Evolutionary conservation across 2,329 filamentous ascomycete species (phyloP).

Genomic region (Tolypocladium amazonense): DNA sequence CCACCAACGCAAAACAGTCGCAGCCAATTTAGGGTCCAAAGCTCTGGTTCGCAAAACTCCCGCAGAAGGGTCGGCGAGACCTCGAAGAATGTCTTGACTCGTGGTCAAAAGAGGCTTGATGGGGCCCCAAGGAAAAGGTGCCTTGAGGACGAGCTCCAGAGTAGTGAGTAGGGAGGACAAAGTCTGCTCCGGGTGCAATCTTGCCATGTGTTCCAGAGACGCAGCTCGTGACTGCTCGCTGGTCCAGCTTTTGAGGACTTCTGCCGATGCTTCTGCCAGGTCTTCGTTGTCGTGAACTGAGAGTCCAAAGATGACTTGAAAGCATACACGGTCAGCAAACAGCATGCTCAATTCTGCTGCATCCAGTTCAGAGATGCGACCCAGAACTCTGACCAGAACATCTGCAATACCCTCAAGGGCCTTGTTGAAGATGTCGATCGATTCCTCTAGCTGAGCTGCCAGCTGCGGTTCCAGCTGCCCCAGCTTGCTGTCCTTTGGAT

Average conservation of each 20-base stretch:
- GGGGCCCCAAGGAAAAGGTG: constrained; percentile 40
- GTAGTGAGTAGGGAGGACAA: constrained; percentile 32
- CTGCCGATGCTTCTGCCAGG: constrained; percentile 69
- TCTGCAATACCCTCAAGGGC: constrained; percentile 46
- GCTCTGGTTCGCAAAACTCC: constrained; percentile 44
- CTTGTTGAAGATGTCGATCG: constrained; percentile 60
- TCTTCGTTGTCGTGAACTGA: constrained; percentile 72
- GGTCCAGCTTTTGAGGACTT: constrained; percentile 75
- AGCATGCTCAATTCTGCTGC: constrained; percentile 57
- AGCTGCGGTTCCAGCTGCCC: not conserved
- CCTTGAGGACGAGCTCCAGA: constrained; percentile 22
- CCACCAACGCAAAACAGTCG: constrained; percentile 71
- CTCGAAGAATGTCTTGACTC: constrained; percentile 44
- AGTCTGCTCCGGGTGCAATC: constrained; percentile 28
- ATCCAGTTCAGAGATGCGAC: constrained; percentile 68
- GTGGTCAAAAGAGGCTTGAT: constrained; percentile 47
- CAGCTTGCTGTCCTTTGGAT: constrained; percentile 30
- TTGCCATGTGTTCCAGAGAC: constrained; percentile 27
- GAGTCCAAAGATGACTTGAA: constrained; percentile 65
- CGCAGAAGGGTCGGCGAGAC: constrained; percentile 43
- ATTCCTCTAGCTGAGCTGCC: constrained; percentile 21
- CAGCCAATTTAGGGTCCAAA: constrained; percentile 51
- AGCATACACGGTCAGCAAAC: constrained; percentile 56
- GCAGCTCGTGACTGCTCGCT: constrained; percentile 43
- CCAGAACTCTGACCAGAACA: constrained; percentile 63